These are phyloP conservation scores for Craterostigma plantagineum DNA, from an alignment of 257 asterid species.

Conservation along the genomic window DNA sequence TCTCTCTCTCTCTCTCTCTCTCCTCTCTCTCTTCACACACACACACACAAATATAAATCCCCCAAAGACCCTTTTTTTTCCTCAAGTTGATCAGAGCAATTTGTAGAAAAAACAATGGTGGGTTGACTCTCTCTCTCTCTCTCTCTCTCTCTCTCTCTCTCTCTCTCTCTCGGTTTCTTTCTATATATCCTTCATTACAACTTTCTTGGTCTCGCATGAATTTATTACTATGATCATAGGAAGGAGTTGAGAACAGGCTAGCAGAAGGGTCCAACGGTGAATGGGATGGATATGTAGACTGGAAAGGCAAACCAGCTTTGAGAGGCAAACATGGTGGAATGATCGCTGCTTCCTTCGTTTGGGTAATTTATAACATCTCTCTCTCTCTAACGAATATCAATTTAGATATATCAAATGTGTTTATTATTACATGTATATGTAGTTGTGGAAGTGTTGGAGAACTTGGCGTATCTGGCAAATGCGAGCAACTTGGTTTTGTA, in stretches of 20 bases:
- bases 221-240: conserved; percentile 37
- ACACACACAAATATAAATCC: no score
- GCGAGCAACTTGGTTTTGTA: conserved; percentile 85
- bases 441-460: conserved; percentile 91
- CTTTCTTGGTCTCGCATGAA: background rate
- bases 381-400: background rate
- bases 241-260: conserved; percentile 12
- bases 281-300: conserved; percentile 78
- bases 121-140: background rate
- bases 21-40: no score
- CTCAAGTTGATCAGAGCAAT: background rate
- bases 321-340: conserved; percentile 69
- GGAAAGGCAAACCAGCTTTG: conserved; percentile 53
- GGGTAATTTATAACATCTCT: conserved; percentile 20
- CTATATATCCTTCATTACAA: background rate
- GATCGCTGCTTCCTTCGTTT: conserved; percentile 72
- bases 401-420: background rate
- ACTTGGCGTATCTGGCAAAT: conserved; percentile 81
- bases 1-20: no score
- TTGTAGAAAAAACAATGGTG: conserved; percentile 10
- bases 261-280: conserved; percentile 5
- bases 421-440: background rate
- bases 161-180: background rate
- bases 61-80: no score
- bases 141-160: no score